Evolutionary conservation across 2,329 filamentous ascomycete species (phyloP).

Genomic region (Fusarium sp.): DNA sequence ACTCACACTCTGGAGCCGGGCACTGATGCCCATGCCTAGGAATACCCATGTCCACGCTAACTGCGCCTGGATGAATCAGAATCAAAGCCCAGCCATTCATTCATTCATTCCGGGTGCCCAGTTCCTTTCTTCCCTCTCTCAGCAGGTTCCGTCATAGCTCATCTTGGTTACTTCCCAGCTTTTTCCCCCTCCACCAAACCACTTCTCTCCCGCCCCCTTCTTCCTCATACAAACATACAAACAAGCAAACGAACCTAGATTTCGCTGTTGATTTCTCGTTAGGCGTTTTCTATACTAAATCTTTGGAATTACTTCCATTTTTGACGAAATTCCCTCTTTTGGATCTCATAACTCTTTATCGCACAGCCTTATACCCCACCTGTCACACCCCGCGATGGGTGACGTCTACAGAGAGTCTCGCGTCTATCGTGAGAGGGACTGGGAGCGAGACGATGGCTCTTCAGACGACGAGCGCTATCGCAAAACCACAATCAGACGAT

Average conservation of each 20-base stretch:
- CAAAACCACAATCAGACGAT: conserved; percentile 60
- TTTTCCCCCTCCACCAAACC: conserved; percentile 23
- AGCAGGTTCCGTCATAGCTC: conserved; percentile 39
- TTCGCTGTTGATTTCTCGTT: conserved; percentile 31
- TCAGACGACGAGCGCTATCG: conserved; percentile 58
- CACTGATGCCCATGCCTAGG: background rate
- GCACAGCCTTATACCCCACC: conserved; percentile 22
- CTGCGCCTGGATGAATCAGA: conserved; percentile 1
- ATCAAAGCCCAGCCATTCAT: conserved; percentile 23
- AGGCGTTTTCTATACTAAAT: conserved; percentile 25
- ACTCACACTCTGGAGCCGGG: conserved; percentile 7
- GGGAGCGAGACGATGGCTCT: conserved; percentile 45
- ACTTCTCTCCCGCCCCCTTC: conserved; percentile 10
- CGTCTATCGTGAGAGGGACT: conserved; percentile 48
- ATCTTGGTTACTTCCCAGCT: conserved; percentile 19
- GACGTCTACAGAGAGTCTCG: conserved; percentile 47
- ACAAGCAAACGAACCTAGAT: conserved; percentile 27
- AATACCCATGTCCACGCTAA: conserved; percentile 2
- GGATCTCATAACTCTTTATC: conserved; percentile 14
- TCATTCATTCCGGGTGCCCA: conserved; percentile 20
- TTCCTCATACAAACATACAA: conserved; percentile 31
- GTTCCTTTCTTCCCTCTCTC: conserved; percentile 22
- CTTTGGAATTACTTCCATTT: background rate
- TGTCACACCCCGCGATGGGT: conserved; percentile 45
- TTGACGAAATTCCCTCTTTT: background rate